These are phyloP conservation scores for Apiotrichum porosum DNA, from an alignment of 1,284 basidiomycete species.

Conservation along the genomic window DNA sequence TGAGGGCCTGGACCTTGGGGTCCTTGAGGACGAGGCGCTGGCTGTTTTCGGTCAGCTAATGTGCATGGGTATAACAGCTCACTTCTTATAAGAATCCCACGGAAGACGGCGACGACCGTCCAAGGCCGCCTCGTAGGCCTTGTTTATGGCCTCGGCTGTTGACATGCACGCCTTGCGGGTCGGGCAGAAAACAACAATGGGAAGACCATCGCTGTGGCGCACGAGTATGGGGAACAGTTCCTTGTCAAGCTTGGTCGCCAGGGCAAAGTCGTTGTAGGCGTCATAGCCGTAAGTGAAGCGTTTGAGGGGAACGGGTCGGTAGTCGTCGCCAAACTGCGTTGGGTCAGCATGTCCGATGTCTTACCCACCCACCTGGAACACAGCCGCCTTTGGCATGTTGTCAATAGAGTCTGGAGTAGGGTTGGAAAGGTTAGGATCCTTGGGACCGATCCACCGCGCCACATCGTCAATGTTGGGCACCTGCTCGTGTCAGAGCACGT, in stretches of 20 bases:
- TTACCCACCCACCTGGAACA: constrained; percentile 60
- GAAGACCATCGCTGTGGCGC: constrained; percentile 66
- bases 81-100: constrained; percentile 60
- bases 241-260: constrained; percentile 66
- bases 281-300: constrained; percentile 64
- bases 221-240: constrained; percentile 68
- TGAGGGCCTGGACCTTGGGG: constrained; percentile 26
- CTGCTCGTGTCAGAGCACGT: constrained; percentile 8
- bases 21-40: constrained; percentile 23
- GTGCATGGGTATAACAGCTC: constrained; percentile 6
- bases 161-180: constrained; percentile 61
- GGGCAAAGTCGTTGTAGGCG: constrained; percentile 70
- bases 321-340: constrained; percentile 81
- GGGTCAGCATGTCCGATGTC: not conserved
- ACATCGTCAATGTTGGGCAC: constrained; percentile 84
- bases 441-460: constrained; percentile 71
- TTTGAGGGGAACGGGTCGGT: constrained; percentile 74
- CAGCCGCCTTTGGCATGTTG: constrained; percentile 55
- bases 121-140: constrained; percentile 61
- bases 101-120: constrained; percentile 57
- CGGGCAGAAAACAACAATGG: constrained; percentile 76
- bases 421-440: not conserved
- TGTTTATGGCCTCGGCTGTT: constrained; percentile 69
- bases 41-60: constrained; percentile 3
- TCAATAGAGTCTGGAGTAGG: not conserved